Evolutionary conservation across 1,139 yeast species (phyloP), one percentile per base, ranked within the genome.

Genomic region (Nakaseomyces uthaithaninus): DNA sequence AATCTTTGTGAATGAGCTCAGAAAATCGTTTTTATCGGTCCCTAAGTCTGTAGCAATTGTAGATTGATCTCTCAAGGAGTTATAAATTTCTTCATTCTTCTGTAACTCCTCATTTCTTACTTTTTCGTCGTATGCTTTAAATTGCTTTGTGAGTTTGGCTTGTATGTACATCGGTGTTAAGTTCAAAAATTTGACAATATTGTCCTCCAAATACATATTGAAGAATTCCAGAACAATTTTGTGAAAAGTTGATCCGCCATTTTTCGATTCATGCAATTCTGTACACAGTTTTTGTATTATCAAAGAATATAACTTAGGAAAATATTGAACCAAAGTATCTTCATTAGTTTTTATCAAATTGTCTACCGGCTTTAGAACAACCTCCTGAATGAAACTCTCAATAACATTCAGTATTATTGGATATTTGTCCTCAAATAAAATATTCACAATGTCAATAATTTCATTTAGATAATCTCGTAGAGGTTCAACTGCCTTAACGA

Each of bases 1-100:
- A 10, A 80, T 79, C 50, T 77, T 80, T 22, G 77, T 74, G 58
- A 81, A 81, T 52, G 79, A 74, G 27, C 77, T 64, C 41, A 77
- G 63, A 44, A 67, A 55, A 38, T 60, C 66, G 39, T 58, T 59
- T 45, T 63, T 66, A 40, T 61, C 62, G 11, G 57, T 54, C 28
- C 58, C 55, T 4, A 49, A 58, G 16, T 33, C 37, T 3, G 25
- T 38, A n/a, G 22, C 20, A 12, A 45, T 36, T n/a, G 45, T 37
- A 4, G 41, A 42, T 28, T 46, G 51, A 28, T 45, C 47, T 31
- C 47, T 45, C 27, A 52, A 33, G n/a, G 52, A 45, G 27, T 45
- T 57, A 46, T 45, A 58, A 37, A 40, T 43, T 16, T 36, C 52
- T 39, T 41, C 64, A 43, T 38, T 55, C 39, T 46, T 46, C 33